Conservation (phyloP, 176 grass and related monocot genomes). For the Aegilops longissima region DNA sequence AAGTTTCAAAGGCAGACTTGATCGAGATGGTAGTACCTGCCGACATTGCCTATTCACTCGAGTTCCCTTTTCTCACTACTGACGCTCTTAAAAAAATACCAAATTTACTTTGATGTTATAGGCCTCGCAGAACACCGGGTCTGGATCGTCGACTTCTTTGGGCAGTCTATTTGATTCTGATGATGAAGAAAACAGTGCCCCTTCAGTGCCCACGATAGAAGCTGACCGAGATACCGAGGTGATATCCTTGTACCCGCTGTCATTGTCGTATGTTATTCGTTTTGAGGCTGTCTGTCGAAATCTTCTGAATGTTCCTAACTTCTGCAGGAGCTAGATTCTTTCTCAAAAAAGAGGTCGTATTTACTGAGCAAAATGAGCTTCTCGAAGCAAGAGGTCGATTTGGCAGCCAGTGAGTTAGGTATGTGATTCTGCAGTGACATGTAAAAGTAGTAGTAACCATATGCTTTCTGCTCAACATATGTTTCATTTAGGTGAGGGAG, state of each 20-base stretch:
- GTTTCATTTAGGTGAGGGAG: constrained; percentile 55
- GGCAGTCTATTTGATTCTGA: constrained; percentile 63
- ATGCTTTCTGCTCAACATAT: neutral
- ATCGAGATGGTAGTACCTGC: neutral
- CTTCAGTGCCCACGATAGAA: constrained; percentile 27
- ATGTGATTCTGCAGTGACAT: neutral
- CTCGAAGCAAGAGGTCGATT: neutral
- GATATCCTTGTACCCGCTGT: neutral
- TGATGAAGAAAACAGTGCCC: constrained; percentile 47
- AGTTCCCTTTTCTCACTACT: neutral
- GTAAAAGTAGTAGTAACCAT: neutral
- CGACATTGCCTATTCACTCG: neutral
- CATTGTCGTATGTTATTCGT: neutral
- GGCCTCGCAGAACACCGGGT: constrained; percentile 47
- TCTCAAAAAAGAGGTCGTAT: constrained; percentile 58
- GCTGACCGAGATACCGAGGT: constrained; percentile 48
- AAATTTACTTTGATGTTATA: constrained; percentile 37
- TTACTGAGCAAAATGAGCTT: constrained; percentile 25
- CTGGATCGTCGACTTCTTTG: constrained; percentile 52
- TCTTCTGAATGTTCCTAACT: constrained; percentile 2
- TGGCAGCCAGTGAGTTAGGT: neutral
- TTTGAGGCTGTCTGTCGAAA: constrained; percentile 2
- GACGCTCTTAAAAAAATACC: neutral
- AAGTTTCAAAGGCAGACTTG: neutral
- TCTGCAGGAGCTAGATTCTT: constrained; percentile 41